Evolutionary conservation across 768 basidiomycete species (phyloP), one percentile per base, ranked within the genome.

Genomic region (Rhodotorula toruloides): DNA sequence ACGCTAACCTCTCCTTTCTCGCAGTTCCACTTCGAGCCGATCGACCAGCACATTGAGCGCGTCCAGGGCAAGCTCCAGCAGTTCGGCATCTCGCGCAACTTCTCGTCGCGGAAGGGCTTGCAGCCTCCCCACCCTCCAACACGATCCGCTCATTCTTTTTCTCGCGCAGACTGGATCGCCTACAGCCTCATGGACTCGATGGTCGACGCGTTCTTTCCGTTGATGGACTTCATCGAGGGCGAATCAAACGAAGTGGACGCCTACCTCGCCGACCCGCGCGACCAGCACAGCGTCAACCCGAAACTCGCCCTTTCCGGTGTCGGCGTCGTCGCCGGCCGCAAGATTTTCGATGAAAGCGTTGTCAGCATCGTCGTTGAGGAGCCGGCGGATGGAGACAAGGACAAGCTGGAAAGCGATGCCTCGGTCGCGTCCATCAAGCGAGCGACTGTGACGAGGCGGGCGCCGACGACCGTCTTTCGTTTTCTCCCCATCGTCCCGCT

Each of bases 111-210:
- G 42, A 42, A 21, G 12, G 42, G 21, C 42, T 42, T 12, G 21
- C 42, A 42, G 13, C 21, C 40, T 11, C 40, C 40, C 40, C 40
- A 21, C 21, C 40, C 11, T 42, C 40, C 40, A 11, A 21, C 40
- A 42, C 11, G 40, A 42, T 43, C 40, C 11, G 40, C 13, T 42
- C 40, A 11, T 55, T 0, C 44, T 34, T 34, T 36, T 64, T n/a
- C 36, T 29, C 34, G 0, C 27, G 11, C 72, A 91, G 92, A 92
- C 75, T 94, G 91, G 90, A 89, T 97, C 70, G 91, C 90, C 0
- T 91, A 97, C 77, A 88, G 87, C 29, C 82, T 96, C 60, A 80
- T 97, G 70, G 93, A 96, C 74, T 93, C 91, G 2, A 86, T 97
- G 58, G 91, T 97, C 29, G 92, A 97, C 75, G 87, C 89, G 1